Evolutionary conservation across 1,139 yeast genomes (phyloP).

Genomic region (Nematodospora anomalae): DNA sequence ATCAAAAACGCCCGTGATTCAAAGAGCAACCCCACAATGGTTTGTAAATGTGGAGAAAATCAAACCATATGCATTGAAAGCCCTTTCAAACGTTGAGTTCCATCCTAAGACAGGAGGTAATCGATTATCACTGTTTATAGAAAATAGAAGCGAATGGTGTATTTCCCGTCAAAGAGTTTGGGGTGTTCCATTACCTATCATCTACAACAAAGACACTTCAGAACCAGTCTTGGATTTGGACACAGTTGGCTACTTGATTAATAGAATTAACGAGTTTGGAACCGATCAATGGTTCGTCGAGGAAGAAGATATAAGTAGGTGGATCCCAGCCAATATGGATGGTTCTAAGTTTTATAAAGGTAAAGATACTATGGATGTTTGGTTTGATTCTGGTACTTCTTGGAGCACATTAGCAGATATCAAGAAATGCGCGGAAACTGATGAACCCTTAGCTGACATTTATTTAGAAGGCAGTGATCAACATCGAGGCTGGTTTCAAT

Average conservation of each 20-base stretch:
- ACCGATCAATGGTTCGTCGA: slow-evolving; percentile 80
- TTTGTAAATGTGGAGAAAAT: slow-evolving; percentile 83
- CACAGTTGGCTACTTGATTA: slow-evolving; percentile 55
- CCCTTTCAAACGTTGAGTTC: slow-evolving; percentile 65
- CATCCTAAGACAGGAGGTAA: slow-evolving; percentile 71
- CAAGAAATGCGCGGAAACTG: slow-evolving; percentile 28
- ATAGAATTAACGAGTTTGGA: slow-evolving; percentile 55
- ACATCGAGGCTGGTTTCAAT: slow-evolving; percentile 99
- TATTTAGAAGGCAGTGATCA: slow-evolving; percentile 96
- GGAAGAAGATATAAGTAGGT: slow-evolving; percentile 52
- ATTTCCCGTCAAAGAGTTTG: slow-evolving; percentile 95
- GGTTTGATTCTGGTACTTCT: slow-evolving; percentile 97
- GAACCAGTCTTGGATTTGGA: slow-evolving; percentile 56
- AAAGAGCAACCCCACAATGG: slow-evolving; percentile 96
- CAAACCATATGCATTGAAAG: slow-evolving; percentile 58
- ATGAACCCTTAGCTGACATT: slow-evolving; percentile 60
- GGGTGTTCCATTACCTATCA: slow-evolving; percentile 97
- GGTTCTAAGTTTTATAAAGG: slow-evolving; percentile 56
- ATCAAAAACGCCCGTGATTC: slow-evolving; percentile 90
- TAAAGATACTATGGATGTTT: slow-evolving; percentile 93
- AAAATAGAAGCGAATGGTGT: slow-evolving; percentile 92
- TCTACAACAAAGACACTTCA: slow-evolving; percentile 60
- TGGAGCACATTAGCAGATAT: slow-evolving; percentile 64
- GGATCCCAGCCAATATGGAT: slow-evolving; percentile 61
- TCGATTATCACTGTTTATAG: slow-evolving; percentile 70